Evolutionary conservation across 345 rosid genomes (phyloP).

Genomic region (Lepidium aucheri): DNA sequence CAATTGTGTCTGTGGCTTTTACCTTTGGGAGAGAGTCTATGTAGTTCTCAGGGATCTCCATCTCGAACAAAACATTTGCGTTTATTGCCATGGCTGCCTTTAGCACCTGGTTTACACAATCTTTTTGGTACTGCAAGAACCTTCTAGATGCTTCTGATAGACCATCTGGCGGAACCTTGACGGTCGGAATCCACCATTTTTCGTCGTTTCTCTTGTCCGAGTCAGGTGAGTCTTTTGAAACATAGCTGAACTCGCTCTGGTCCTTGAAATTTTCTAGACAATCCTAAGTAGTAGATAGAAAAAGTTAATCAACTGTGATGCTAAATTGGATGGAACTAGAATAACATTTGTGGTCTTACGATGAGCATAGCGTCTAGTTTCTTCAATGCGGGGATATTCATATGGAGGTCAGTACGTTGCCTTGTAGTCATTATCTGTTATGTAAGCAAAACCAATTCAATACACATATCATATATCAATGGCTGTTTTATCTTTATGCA

Average conservation of each 20-base stretch:
- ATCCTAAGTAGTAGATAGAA: constrained; percentile 38
- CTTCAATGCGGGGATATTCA: constrained; percentile 78
- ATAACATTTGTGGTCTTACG: constrained; percentile 32
- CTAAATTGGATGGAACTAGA: not conserved
- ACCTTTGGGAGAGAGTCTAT: constrained; percentile 95
- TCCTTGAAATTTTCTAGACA: constrained; percentile 77
- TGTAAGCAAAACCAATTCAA: not conserved
- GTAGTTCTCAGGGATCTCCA: constrained; percentile 90
- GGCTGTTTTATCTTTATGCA: not conserved
- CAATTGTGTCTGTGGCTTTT: not conserved
- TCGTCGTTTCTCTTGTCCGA: constrained; percentile 66
- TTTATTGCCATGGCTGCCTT: constrained; percentile 98
- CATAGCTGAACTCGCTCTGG: constrained; percentile 66
- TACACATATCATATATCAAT: not conserved
- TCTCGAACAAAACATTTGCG: constrained; percentile 79
- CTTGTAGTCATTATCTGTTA: constrained; percentile 65
- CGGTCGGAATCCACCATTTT: constrained; percentile 93
- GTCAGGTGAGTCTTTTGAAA: constrained; percentile 62
- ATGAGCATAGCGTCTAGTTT: constrained; percentile 84
- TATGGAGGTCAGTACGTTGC: constrained; percentile 67
- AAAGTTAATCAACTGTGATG: not conserved
- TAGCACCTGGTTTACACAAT: constrained; percentile 81
- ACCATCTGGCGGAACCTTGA: constrained; percentile 67
- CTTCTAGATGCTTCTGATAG: constrained; percentile 58
- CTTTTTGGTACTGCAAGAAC: constrained; percentile 77